Evolutionary conservation across 176 grass and related monocot species (phyloP), one percentile per base, ranked within the genome.

Genomic region (Elaeis guineensis): DNA sequence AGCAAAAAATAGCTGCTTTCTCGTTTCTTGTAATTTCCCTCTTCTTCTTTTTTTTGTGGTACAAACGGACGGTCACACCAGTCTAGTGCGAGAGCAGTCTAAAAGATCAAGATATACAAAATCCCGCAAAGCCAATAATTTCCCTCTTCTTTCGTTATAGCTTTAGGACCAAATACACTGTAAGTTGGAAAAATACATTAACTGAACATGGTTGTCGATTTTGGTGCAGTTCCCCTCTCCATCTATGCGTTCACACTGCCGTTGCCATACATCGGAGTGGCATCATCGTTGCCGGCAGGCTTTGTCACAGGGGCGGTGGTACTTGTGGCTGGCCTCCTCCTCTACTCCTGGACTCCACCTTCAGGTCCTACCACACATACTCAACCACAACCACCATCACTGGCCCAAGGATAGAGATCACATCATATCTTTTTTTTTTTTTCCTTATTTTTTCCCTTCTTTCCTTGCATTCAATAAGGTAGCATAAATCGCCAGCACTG

Each of bases 231-330:
- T 78, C 94, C 94, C 0, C 51, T 98, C 69, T 86, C 94, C 19
- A 98, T 98, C 82, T 98, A 98, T 5, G 94, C 88, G 15, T 98
- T 93, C 73, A 98, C 94, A 35, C 70, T 98, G 52, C 94, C 94
- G n/a, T 58, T 93, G 74, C 94, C 94, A 0, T 98, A 98, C 65
- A 98, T 98, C 8, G 88, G 84, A 49, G 78, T 72, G 55, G 68
- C 94, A 6, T 89, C 93, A 18, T 65, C 84, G 24, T 85, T 98
- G 19, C 94, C 94, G 21, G 62, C 76, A 5, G 94, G 94, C 5
- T 98, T 98, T 22, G 79, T 93, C 56, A 64, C 76, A 1, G 93
- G 94, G 16, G 94, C 88, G 21, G 64, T 20, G 0, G 85, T 98
- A 23, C 84, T 93, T 19, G 80, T 84, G 0, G 79, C 77, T 2